Percentiles rank a stretch among this genome's conserved stretches.
phyloP scores from a whole-genome alignment of 331 rosid genomes.

The Saraca asoca region DNA sequence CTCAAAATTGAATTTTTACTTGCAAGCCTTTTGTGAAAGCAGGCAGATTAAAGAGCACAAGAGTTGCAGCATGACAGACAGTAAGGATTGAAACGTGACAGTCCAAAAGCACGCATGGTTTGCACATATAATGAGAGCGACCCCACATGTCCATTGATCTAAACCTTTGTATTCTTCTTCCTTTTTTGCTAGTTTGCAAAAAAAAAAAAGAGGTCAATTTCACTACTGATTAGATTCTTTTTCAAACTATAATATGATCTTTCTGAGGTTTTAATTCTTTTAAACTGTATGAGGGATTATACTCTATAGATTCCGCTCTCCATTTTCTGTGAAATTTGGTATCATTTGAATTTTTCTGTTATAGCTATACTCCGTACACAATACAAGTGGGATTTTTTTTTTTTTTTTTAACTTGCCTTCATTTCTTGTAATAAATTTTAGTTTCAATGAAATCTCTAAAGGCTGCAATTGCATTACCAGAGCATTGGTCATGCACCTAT shows the following conservation, averaged over 20 bases:
- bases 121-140: conserved; percentile 45
- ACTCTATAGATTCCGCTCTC: no score
- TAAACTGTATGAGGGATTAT: no score
- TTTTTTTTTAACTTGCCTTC: no score
- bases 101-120: conserved; percentile 62
- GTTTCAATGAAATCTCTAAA: not conserved
- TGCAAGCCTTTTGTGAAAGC: conserved; percentile 23
- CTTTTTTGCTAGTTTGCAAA: not conserved
- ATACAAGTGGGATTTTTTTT: no score
- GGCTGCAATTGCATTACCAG: not conserved
- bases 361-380: no score
- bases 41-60: conserved; percentile 33
- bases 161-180: not conserved
- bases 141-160: conserved; percentile 53
- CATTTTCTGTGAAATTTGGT: no score
- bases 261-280: no score
- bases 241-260: no score
- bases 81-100: conserved; percentile 54
- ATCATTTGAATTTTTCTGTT: no score
- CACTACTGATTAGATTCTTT: not conserved
- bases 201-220: not conserved
- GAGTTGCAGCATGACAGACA: conserved; percentile 46
- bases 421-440: no score
- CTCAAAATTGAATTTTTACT: conserved; percentile 30
- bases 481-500: not conserved